Evolutionary conservation across 1,139 yeast genomes (phyloP), one percentile per base, ranked within the genome.

Genomic region (Kodamaea derodonti): DNA sequence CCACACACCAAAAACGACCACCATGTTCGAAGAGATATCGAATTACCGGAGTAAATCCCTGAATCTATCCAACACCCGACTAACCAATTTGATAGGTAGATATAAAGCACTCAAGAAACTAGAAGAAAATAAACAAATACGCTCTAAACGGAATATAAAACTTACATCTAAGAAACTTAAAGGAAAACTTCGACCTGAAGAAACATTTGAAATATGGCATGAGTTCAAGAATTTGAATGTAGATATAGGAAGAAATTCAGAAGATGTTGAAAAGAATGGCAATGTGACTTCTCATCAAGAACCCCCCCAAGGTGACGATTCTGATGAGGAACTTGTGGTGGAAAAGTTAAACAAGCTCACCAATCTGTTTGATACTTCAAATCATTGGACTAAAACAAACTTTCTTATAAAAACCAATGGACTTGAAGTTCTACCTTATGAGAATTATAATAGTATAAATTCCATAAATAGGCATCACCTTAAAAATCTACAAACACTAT

Each of bases 171-270:
- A 38, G 4, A 44, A 43, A 25, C 40, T 49, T 24, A 29, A 24
- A 3, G 33, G 37, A 13, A 43, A 42, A 7, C 40, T 36, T n/a
- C 41, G 43, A 12, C 70, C 70, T 0, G 67, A 64, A 37, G 70
- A 61, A 28, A 58, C 70, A 0, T 67, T 48, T 39, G 72, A 67
- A 39, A 41, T 57, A 20, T 67, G 72, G 73, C 62, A 66, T 38
- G 41, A 48, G 9, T 35, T 37, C n/a, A 35, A 37, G 4, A 36
- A 50, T 31, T 29, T 51, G 28, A 47, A 47, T 34, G 35, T 34
- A 17, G 45, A 42, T 32, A 33, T 42, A 18, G 36, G 38, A 6
- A 23, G 34, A 27, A 11, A 7, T 14, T 6, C 13, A 15, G 27
- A 20, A 31, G 27, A 30, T n/a, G 38, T 27, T 24, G 30, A 26